phyloP scores from a whole-genome alignment of 1,284 basidiomycete species.

The Apiotrichum mycotoxinovorans region DNA sequence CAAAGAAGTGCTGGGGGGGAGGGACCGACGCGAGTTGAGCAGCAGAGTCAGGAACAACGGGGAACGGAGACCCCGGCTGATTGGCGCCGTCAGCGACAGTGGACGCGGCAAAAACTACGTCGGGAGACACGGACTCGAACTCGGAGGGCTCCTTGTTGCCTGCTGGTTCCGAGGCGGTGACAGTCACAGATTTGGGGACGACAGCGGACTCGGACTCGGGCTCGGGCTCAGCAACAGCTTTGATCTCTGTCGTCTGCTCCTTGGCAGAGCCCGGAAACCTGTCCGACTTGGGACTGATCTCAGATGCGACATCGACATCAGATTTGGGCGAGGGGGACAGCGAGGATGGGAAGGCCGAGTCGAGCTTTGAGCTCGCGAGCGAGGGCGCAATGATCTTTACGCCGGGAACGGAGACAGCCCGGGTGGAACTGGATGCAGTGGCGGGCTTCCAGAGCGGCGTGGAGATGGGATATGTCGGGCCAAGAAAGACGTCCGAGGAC shows the following conservation, averaged over 20 bases:
- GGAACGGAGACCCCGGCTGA: no score
- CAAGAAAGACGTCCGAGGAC: not conserved
- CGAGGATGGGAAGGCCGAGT: not conserved
- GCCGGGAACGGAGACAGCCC: not conserved
- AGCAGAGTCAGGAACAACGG: no score
- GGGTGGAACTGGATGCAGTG: not conserved
- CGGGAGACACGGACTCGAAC: no score
- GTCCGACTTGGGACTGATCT: not conserved
- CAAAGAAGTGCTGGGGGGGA: no score
- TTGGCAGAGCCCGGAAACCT: not conserved
- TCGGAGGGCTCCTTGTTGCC: no score
- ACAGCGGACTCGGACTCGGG: not conserved
- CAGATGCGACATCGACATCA: not conserved
- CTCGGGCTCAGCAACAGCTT: not conserved
- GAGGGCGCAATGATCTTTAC: not conserved
- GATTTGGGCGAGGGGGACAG: not conserved
- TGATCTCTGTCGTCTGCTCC: not conserved
- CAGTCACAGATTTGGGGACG: no score
- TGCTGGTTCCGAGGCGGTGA: no score
- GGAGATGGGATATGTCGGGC: not conserved
- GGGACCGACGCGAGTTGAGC: no score
- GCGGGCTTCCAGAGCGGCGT: not conserved
- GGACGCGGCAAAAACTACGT: no score
- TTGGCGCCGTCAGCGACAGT: no score
- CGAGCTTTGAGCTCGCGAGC: not conserved